These are phyloP conservation scores for Colletotrichum sojae DNA, from an alignment of 2,329 filamentous ascomycete genomes.

Conservation along the genomic window DNA sequence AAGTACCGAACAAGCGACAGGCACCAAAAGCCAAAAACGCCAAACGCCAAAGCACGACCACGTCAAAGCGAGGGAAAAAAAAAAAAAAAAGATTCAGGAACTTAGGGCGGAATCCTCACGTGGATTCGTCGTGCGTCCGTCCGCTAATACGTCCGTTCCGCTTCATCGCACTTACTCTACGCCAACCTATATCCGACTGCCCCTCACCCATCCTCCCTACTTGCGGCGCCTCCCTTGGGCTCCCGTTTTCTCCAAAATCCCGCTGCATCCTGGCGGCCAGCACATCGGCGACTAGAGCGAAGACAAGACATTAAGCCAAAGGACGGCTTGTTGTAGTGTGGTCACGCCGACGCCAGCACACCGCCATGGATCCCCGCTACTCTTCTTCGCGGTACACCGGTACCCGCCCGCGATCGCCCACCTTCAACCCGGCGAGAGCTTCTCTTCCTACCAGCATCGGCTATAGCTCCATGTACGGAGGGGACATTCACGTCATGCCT, in stretches of 20 bases:
- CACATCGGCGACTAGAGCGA: slow-evolving; percentile 5
- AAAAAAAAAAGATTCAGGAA: slow-evolving; percentile 3
- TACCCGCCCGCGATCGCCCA: slow-evolving; percentile 55
- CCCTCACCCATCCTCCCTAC: neutral
- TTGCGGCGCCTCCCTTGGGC: slow-evolving; percentile 14
- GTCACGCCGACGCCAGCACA: slow-evolving; percentile 21
- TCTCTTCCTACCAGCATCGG: slow-evolving; percentile 67
- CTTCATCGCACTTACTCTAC: slow-evolving; percentile 25
- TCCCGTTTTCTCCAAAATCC: slow-evolving; percentile 5
- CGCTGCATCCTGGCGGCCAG: neutral
- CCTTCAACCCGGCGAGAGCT: slow-evolving; percentile 65
- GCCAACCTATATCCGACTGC: slow-evolving; percentile 20
- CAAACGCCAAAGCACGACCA: slow-evolving; percentile 30
- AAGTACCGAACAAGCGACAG: slow-evolving; percentile 19
- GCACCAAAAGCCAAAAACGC: slow-evolving; percentile 21
- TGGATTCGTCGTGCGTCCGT: slow-evolving; percentile 31
- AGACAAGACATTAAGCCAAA: neutral
- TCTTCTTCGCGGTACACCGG: slow-evolving; percentile 39
- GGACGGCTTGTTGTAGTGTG: slow-evolving; percentile 11
- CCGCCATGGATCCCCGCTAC: slow-evolving; percentile 43
- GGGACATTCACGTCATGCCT: slow-evolving; percentile 69
- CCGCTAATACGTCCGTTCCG: slow-evolving; percentile 29
- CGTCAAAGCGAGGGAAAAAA: slow-evolving; percentile 25
- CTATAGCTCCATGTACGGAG: slow-evolving; percentile 65
- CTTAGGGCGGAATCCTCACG: slow-evolving; percentile 36